Base-by-base conservation (phyloP, 768 basidiomycete species). In the Hypholoma sublateritium region DNA sequence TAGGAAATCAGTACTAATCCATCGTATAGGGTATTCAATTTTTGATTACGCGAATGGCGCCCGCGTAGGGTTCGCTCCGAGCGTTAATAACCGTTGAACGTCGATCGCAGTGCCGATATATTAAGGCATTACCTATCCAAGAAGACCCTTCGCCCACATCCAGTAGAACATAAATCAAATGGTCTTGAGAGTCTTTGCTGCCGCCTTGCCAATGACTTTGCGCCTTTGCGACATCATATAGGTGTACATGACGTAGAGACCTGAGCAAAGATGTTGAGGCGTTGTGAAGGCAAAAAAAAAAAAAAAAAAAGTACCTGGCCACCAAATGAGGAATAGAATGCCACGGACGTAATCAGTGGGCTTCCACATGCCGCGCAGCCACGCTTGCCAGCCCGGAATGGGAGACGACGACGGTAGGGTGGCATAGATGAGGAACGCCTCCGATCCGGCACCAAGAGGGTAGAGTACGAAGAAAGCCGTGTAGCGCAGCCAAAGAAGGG, bases 381-480 rank as follows among this genome's bases (percentile, higher is more conserved):
- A 70, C 53, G 74, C 64, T 54, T 63, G 68, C 77, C 77, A 80
- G 58, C 70, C 80, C 36, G 67, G 80, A 52, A 76, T 61, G 9
- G 75, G 75, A 5, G 75, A 72, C 5, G 76, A 74, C 25, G 60
- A 60, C 7, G 91, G 89, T 32, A 97, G 80, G 4, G 92, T 89
- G 1, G 87, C 80, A 66, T 86, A 87, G 66, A 87, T 88, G 55
- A 96, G 79, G 68, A 88, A 83, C 0, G 94, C 95, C 72, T 99
- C 97, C 21, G 92, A 94, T 5, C 83, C 81, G 1, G 97, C 96
- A 44, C 97, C 97, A 21, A 94, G 69, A 4, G 93, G 95, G 74
- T 99, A 98, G n/a, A 98, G 82, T 46, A 94, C 59, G 72, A 89
- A 96, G 73, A 98, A 99, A 7, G 93, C 84, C 17, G 94, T 91